Conservation (phyloP, 345 rosid species). For the Arabis alpina region DNA sequence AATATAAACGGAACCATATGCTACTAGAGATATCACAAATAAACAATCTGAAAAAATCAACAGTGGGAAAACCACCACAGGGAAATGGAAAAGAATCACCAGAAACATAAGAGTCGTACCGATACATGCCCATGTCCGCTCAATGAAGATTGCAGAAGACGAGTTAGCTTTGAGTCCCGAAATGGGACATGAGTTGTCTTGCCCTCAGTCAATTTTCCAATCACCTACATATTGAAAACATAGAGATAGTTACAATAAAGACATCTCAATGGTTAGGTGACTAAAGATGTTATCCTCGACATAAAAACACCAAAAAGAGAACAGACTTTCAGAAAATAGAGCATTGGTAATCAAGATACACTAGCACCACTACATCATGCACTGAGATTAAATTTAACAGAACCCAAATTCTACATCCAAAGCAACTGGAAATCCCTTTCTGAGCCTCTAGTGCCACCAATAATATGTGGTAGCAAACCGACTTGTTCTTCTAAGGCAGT, state of each 20-base stretch:
- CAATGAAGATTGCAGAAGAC: constrained; percentile 96
- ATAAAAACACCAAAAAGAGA: constrained; percentile 32
- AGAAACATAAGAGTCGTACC: constrained; percentile 56
- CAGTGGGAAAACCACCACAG: constrained; percentile 13
- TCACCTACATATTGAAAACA: constrained; percentile 67
- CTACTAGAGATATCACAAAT: constrained; percentile 12
- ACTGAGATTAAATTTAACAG: not conserved
- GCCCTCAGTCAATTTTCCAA: constrained; percentile 98
- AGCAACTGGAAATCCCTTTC: constrained; percentile 16
- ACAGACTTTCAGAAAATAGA: constrained; percentile 5
- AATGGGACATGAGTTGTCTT: constrained; percentile 98
- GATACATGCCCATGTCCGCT: constrained; percentile 99
- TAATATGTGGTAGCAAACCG: constrained; percentile 4
- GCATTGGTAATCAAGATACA: constrained; percentile 41
- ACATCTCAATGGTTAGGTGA: constrained; percentile 6
- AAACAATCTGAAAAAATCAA: constrained; percentile 14
- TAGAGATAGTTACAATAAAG: constrained; percentile 26
- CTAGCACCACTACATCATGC: constrained; percentile 20
- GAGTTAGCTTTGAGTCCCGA: constrained; percentile 98
- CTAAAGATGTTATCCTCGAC: constrained; percentile 22
- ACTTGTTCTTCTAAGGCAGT: not conserved
- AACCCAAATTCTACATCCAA: constrained; percentile 1
- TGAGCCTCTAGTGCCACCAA: constrained; percentile 10
- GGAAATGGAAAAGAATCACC: constrained; percentile 23
- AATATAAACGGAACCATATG: constrained; percentile 20